phyloP scores from a whole-genome alignment of 2,329 filamentous ascomycete genomes.

The Venturia nashicola region DNA sequence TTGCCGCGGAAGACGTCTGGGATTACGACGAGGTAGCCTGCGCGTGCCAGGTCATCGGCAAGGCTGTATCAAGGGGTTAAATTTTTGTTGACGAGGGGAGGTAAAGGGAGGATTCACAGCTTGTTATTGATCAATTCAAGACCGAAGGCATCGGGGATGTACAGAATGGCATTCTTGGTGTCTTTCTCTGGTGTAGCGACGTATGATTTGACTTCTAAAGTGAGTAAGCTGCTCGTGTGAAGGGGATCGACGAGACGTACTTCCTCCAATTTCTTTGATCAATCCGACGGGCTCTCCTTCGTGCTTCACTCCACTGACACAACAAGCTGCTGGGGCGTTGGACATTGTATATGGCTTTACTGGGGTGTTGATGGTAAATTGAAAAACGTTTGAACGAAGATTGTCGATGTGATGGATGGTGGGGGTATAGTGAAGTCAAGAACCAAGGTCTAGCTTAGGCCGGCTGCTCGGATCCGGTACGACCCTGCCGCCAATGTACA shows the following conservation, averaged over 20 bases:
- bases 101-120: slow-evolving; percentile 14
- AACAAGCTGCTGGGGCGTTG: slow-evolving; percentile 22
- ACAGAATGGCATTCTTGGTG: slow-evolving; percentile 17
- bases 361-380: not conserved
- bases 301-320: slow-evolving; percentile 37
- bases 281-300: slow-evolving; percentile 37
- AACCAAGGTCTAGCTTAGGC: not conserved
- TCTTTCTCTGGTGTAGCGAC: not conserved
- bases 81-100: not conserved
- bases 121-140: slow-evolving; percentile 20
- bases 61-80: slow-evolving; percentile 13
- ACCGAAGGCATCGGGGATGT: slow-evolving; percentile 23
- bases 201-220: slow-evolving; percentile 5
- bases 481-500: not conserved
- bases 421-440: too few species aligned
- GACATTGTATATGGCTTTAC: not conserved
- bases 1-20: slow-evolving; percentile 25
- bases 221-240: not conserved
- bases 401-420: not conserved
- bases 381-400: not conserved
- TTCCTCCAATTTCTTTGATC: slow-evolving; percentile 32
- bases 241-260: slow-evolving; percentile 20
- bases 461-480: not conserved
- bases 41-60: slow-evolving; percentile 21
- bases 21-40: slow-evolving; percentile 21